phyloP scores from a whole-genome alignment of 768 basidiomycete genomes.

The Albatrellus ellisii region DNA sequence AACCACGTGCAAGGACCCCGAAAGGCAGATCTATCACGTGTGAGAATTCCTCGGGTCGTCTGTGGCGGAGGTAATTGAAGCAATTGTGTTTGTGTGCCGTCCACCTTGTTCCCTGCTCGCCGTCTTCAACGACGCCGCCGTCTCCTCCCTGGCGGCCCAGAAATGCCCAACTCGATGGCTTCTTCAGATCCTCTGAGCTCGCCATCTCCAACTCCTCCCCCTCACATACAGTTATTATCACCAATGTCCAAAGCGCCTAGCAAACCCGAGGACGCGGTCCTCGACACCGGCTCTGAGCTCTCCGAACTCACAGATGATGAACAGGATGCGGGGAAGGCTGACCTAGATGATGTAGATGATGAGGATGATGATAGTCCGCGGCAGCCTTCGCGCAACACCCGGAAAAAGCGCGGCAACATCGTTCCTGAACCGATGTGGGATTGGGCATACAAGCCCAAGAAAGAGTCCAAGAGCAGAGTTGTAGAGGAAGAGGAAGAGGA shows the following conservation, averaged over 20 bases:
- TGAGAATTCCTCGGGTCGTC: neutral
- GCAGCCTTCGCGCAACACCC: slow-evolving; percentile 4
- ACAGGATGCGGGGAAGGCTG: slow-evolving; percentile 31
- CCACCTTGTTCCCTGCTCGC: neutral
- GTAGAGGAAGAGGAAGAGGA: slow-evolving; percentile 35
- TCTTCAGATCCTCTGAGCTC: slow-evolving; percentile 57
- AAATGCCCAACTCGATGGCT: slow-evolving; percentile 38
- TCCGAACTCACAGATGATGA: slow-evolving; percentile 80
- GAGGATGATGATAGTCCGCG: slow-evolving; percentile 10
- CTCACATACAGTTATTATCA: slow-evolving; percentile 17
- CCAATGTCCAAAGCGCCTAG: slow-evolving; percentile 20
- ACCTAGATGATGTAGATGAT: slow-evolving; percentile 8
- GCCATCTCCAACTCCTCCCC: slow-evolving; percentile 49
- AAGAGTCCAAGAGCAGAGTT: slow-evolving; percentile 21
- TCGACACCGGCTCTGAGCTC: slow-evolving; percentile 63
- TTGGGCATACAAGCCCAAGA: slow-evolving; percentile 43
- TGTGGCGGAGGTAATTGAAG: neutral
- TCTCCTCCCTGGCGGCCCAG: neutral
- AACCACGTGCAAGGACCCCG: neutral
- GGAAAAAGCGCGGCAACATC: slow-evolving; percentile 48
- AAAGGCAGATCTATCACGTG: neutral
- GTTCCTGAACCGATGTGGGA: slow-evolving; percentile 80
- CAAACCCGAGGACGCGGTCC: slow-evolving; percentile 21
- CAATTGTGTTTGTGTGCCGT: neutral
- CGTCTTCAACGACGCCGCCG: neutral